Evolutionary conservation across 352 stramenopile species (phyloP).

Genomic region (Phytophthora citricola): DNA sequence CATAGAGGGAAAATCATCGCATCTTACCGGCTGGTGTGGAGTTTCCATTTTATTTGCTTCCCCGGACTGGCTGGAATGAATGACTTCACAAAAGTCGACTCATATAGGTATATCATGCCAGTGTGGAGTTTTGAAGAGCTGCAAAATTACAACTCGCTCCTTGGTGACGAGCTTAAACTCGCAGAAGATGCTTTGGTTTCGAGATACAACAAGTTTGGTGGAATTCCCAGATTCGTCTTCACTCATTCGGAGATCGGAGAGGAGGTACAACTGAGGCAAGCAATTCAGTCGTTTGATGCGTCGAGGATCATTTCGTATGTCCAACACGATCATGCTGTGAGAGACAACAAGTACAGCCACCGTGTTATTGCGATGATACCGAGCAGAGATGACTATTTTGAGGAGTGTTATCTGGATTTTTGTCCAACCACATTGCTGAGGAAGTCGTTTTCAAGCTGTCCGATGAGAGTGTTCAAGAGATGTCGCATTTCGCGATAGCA

Average conservation of each 20-base stretch:
- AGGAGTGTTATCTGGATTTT: slow-evolving; percentile 1
- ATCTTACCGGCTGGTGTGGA: slow-evolving; percentile 17
- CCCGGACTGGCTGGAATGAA: slow-evolving; percentile 3
- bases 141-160: slow-evolving; percentile 9
- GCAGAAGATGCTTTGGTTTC: slow-evolving; percentile 47
- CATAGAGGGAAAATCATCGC: slow-evolving; percentile 19
- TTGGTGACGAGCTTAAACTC: not conserved
- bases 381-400: not conserved
- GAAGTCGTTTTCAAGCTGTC: not conserved
- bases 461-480: slow-evolving; percentile 8
- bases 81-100: not conserved
- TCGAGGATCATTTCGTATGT: slow-evolving; percentile 1
- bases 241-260: not conserved
- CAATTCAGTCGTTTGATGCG: not conserved
- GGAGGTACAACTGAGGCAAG: not conserved
- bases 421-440: slow-evolving; percentile 7
- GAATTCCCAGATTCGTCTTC: slow-evolving; percentile 29
- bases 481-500: slow-evolving; percentile 19
- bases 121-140: slow-evolving; percentile 1
- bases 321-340: not conserved
- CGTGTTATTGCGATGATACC: slow-evolving; percentile 6
- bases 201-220: slow-evolving; percentile 67
- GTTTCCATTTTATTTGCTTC: slow-evolving; percentile 32
- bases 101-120: not conserved
- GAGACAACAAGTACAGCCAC: not conserved